Base-by-base conservation (phyloP, 1,284 basidiomycete genomes). In the Ceratobasidium sp. region DNA sequence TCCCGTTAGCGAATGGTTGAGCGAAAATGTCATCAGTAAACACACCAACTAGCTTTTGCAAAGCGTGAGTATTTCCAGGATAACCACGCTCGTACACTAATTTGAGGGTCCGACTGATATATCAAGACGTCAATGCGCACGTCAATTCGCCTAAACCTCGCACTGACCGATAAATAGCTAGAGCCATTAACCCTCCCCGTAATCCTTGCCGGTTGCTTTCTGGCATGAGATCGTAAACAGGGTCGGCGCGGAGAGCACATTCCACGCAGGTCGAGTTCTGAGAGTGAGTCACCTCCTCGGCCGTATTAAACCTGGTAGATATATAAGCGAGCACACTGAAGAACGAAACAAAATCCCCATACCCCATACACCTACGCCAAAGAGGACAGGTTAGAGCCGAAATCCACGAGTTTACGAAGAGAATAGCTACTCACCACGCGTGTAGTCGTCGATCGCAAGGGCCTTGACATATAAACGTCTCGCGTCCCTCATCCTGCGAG, bases 301-400 rank as follows among this genome's bases (percentile, higher is more conserved):
- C 42, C 15, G 37, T 76, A 23, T 76, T 45, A 17, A 58, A 68
- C 23, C 75, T 61, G 20, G 20, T 15, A 53, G 20, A 63, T 11
- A 37, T 2, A 15, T 51, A 33, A 61, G 67, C 56, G n/a, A 49
- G 4, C 28, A 45, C n/a, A 39, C 28, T 35, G 26, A n/a, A 3
- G 23, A n/a, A 23, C 28, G n/a, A 33, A 23, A n/a, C 20, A 13
- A 51, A 42, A 37, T 26, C 13, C 35, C 5, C 45, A 8, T 49
- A 71, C 76, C 76, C 76, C 58, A 71, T 77, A 45, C 76, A 77
- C 76, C 76, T 77, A 49, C 10, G 13, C 26, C 23, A 26, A 37
- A 8, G 17, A 49, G 20, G 31, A 13, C 26, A 4, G 8, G 37
- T 69, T 13, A 63, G 56, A 42, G 3, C 8, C 31, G 35, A 61